Evolutionary conservation across 164 flowering plant species (phyloP).

Genomic region (Sedum album): DNA sequence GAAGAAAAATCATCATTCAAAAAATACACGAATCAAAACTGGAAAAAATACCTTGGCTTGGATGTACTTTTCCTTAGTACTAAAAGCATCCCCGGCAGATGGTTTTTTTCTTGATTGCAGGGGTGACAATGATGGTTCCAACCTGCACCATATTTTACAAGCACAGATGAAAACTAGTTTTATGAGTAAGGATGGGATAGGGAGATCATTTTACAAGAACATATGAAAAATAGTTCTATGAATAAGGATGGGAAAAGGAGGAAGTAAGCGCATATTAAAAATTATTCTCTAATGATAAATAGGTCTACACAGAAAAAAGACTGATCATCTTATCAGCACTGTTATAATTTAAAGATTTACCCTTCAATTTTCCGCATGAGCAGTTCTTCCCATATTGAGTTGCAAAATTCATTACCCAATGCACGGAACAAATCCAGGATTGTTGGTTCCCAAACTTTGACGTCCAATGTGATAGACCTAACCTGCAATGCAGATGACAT

Average conservation of each 20-base stretch:
- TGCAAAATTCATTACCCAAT: constrained; percentile 75
- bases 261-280: background rate
- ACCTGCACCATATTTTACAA: constrained; percentile 29
- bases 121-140: constrained; percentile 20
- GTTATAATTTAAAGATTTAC: constrained; percentile 19
- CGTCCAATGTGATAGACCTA: constrained; percentile 81
- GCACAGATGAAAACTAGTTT: no score
- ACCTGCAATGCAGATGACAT: constrained; percentile 44
- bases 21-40: no score
- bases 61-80: constrained; percentile 43
- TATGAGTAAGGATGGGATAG: background rate
- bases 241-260: background rate
- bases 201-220: no score
- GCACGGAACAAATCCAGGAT: constrained; percentile 58
- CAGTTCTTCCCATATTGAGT: constrained; percentile 83
- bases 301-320: background rate
- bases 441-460: constrained; percentile 90
- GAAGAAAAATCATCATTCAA: no score
- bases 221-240: background rate
- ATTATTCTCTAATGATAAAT: background rate
- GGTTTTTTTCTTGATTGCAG: constrained; percentile 41
- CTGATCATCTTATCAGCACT: background rate
- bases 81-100: constrained; percentile 37
- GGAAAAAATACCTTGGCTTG: constrained; percentile 44
- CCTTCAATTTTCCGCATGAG: constrained; percentile 41